Base-by-base conservation (phyloP, 2,329 filamentous ascomycete genomes). In the Aspergillus luchuensis region DNA sequence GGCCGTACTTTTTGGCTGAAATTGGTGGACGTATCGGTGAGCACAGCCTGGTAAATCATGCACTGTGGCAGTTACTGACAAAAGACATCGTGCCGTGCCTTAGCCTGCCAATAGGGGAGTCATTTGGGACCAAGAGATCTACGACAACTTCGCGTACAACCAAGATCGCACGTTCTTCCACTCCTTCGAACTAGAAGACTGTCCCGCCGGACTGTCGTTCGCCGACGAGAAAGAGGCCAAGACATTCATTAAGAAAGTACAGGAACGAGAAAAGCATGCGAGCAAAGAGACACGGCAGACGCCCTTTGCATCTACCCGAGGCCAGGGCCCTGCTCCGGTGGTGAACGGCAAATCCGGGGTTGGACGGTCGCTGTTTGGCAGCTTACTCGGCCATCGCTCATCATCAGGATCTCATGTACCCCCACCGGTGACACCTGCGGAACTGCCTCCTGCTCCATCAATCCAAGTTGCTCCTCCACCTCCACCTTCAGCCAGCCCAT, bases 151-250 rank as follows among this genome's bases (percentile, higher is more conserved):
- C 84, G 83, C 84, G 65, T 99, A 98, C 82, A 97, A 97, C 79
- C 94, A 97, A 74, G 95, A 99, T 76, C 89, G 95, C 63, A 94
- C 91, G 62, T 99, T 97, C 80, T 99, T 99, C 79, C 93, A 98
- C 78, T 92, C 91, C 5, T 99, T 99, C 74, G 95, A 99, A 80
- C 85, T 97, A 58, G 93, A 98, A 78, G 88, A 96, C 65, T 98
- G 92, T 71, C 81, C 96, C 62, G 95, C 92, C 5, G 95, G 89
- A 0, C 80, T 99, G 62, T 97, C 92, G 23, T 99, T 99, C 72
- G 88, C 90, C 63, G 95, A 98, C 76, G 95, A 98, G 81, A 98
- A 97, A 78, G 95, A 99, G 80, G 95, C 95, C 36, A 96, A 91
- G 79, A 91, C 91, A 61, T 98, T 99, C 80, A 89, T 93, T 78